A percentile compares a stretch with the other conserved stretches of the same genome.
phyloP scores from a whole-genome alignment of 2,329 filamentous ascomycete genomes.

The Sclerotinia minor region DNA sequence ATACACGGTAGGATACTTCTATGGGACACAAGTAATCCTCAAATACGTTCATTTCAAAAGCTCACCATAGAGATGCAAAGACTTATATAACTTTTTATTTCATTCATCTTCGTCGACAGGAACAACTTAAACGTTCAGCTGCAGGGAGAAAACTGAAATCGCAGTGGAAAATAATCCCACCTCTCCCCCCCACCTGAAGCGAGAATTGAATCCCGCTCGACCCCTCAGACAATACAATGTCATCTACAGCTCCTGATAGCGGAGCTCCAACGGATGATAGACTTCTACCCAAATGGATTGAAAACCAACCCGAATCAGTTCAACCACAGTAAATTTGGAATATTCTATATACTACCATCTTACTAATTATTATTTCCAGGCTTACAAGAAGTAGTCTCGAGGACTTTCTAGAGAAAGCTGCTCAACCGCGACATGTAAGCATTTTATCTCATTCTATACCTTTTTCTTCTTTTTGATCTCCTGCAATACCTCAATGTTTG shows the following conservation, averaged over 20 bases:
- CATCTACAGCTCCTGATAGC: background rate
- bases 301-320: conserved; percentile 43
- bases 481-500: background rate
- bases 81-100: background rate
- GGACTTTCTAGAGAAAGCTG: conserved; percentile 35
- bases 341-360: conserved; percentile 25
- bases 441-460: background rate
- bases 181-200: conserved; percentile 10
- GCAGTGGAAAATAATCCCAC: background rate
- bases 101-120: background rate
- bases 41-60: background rate
- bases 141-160: background rate
- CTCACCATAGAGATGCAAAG: background rate
- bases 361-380: conserved; percentile 27
- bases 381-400: conserved; percentile 32
- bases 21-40: background rate
- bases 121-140: background rate
- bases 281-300: conserved; percentile 46
- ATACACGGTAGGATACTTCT: background rate
- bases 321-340: conserved; percentile 43
- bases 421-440: conserved; percentile 50
- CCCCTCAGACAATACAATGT: conserved; percentile 9
- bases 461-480: background rate
- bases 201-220: conserved; percentile 2
- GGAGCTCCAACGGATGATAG: conserved; percentile 33